These are phyloP conservation scores for Ceratocystis albifundus DNA, from an alignment of 2,329 filamentous ascomycete genomes.

Conservation along the genomic window DNA sequence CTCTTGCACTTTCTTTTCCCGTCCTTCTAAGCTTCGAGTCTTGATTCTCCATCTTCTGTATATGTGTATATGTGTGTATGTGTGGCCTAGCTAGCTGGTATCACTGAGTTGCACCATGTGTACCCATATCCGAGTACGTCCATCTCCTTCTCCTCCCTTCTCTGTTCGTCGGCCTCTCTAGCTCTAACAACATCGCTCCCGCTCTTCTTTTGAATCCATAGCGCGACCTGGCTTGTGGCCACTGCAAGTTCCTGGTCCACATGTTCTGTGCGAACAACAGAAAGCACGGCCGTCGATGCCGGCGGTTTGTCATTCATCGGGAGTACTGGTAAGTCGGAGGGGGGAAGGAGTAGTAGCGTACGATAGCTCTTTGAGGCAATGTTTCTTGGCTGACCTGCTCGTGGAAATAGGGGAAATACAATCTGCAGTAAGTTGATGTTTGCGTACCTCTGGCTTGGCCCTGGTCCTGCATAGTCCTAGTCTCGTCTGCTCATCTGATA, in stretches of 20 bases:
- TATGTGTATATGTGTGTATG: too few species aligned
- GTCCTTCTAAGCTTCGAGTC: not conserved
- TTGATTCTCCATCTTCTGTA: not conserved
- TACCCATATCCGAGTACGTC: conserved; percentile 13
- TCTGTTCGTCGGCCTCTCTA: not conserved
- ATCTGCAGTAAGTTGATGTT: not conserved
- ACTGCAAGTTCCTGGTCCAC: conserved; percentile 6
- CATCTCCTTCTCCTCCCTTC: not conserved
- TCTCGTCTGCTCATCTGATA: too few species aligned
- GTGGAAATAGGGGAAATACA: not conserved
- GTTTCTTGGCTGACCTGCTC: not conserved
- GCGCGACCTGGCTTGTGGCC: conserved; percentile 11
- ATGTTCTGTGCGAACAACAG: conserved; percentile 1
- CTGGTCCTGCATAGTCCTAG: too few species aligned
- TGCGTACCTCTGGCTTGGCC: too few species aligned
- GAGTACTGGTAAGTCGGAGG: conserved; percentile 6
- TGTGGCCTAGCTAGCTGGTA: too few species aligned
- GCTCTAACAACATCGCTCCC: not conserved
- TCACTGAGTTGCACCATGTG: not conserved
- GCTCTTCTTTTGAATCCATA: not conserved
- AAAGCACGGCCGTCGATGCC: not conserved
- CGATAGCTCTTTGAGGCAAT: not conserved
- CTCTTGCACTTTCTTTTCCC: not conserved
- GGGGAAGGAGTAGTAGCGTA: not conserved
- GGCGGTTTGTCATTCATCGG: conserved; percentile 6